Evolutionary conservation across 2,329 filamentous ascomycete species (phyloP), one percentile per base, ranked within the genome.

Genomic region (Chrysoporthe austroafricana): DNA sequence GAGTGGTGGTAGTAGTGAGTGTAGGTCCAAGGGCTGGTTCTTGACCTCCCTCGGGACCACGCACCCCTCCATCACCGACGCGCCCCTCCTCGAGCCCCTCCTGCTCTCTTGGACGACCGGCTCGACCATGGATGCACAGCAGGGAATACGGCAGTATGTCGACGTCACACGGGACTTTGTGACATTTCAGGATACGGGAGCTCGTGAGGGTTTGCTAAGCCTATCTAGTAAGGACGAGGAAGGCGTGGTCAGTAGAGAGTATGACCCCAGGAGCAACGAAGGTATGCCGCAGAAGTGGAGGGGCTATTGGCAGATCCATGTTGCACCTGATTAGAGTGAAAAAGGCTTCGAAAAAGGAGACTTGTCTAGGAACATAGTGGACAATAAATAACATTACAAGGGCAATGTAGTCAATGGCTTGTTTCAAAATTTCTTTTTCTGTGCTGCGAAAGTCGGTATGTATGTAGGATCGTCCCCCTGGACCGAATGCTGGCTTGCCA

Each of bases 11-110:
- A 13, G 26, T 3, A 46, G 26, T 3, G 32, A n/a, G 81, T 42
- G 43, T 7, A 26, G 43, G 13, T 42, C 63, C 58, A 73, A 81
- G 4, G 78, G 79, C 2, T 87, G 85, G 85, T 87, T 87, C 75
- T 75, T 86, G 72, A 87, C 85, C 1, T 82, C 81, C 39, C 73
- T 86, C 1, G 83, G 84, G 43, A 87, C 85, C 0, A 79, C 87
- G 0, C 89, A 91, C 72, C 88, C 89, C 0, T 87, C 84, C 11
- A 86, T 90, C 26, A 90, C 89, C 0, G 89, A 91, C 73, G 89
- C 89, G 18, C 88, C 89, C 0, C 79, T 91, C 2, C 82, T 91
- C 8, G 84, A 90, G 69, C 89, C 89, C 0, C 77, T 84, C 62
- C 77, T 91, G 39, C 79, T 91, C 57, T 83, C 85, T 66, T 85